Percentiles rank a stretch among this genome's conserved stretches.
phyloP scores from a whole-genome alignment of 2,329 filamentous ascomycete genomes.

The Coniella lustricola region DNA sequence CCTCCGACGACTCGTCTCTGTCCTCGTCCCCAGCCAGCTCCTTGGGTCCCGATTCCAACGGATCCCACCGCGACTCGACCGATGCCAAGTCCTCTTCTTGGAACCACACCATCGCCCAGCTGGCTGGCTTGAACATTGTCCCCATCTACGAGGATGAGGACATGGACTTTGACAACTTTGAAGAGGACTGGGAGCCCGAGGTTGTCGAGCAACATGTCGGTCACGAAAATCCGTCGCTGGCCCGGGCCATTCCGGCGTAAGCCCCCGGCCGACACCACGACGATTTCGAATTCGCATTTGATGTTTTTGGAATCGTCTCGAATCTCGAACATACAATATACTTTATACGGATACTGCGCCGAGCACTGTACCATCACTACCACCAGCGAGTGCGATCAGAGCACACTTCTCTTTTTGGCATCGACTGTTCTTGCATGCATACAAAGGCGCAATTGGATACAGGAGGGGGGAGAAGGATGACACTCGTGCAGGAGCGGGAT shows the following conservation, averaged over 20 bases:
- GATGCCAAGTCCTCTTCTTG: conserved; percentile 20
- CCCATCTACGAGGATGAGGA: conserved; percentile 14
- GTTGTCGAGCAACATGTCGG: not conserved
- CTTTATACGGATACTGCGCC: not conserved
- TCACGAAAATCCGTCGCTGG: not conserved
- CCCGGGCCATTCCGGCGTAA: conserved; percentile 3
- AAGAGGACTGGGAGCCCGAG: conserved; percentile 16
- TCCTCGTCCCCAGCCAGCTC: conserved; percentile 9
- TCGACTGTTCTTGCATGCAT: too few species aligned
- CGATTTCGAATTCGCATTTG: not conserved
- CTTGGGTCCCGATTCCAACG: conserved; percentile 10
- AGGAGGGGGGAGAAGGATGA: not conserved
- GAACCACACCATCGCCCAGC: conserved; percentile 20
- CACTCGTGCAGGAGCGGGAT: conserved; percentile 11
- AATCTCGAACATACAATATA: too few species aligned
- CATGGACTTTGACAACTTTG: conserved; percentile 13
- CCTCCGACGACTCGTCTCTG: conserved; percentile 7
- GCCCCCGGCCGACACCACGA: not conserved
- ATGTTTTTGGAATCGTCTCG: too few species aligned
- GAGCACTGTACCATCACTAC: not conserved
- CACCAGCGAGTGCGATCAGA: conserved; percentile 3
- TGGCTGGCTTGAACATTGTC: conserved; percentile 11
- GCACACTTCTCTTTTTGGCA: not conserved
- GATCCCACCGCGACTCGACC: conserved; percentile 6
- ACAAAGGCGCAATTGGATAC: not conserved